Evolutionary conservation across 257 asterid genomes (phyloP).

Genomic region (Solanum clarkiae): DNA sequence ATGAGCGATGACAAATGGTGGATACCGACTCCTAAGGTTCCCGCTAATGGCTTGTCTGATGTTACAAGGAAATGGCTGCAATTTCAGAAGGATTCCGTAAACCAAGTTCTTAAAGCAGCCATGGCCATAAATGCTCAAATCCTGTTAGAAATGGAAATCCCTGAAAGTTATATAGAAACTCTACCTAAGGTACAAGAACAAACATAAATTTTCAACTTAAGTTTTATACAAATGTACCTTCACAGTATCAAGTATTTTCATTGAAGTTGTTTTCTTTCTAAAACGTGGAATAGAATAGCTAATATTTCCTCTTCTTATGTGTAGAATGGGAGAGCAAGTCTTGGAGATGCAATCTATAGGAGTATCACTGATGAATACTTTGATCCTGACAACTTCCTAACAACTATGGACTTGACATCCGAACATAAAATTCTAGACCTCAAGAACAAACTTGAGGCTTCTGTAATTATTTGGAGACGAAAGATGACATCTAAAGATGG

Average conservation of each 20-base stretch:
- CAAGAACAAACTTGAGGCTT: constrained; percentile 57
- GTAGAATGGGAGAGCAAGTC: constrained; percentile 63
- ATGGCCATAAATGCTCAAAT: constrained; percentile 84
- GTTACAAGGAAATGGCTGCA: constrained; percentile 66
- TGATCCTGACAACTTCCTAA: constrained; percentile 48
- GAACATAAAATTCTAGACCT: constrained; percentile 65
- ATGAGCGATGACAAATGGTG: constrained; percentile 75
- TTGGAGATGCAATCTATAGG: constrained; percentile 57
- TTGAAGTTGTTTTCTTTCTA: neutral
- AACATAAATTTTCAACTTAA: neutral
- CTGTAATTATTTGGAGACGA: constrained; percentile 59
- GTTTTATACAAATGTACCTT: neutral
- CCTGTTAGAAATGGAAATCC: constrained; percentile 65
- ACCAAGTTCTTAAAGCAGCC: constrained; percentile 88
- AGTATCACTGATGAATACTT: constrained; percentile 59
- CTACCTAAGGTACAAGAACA: constrained; percentile 65
- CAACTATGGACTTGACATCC: constrained; percentile 32
- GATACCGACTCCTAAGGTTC: constrained; percentile 84
- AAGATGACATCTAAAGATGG: constrained; percentile 49
- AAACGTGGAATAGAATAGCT: neutral
- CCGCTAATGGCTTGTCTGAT: constrained; percentile 63
- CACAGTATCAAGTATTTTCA: neutral
- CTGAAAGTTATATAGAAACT: constrained; percentile 69
- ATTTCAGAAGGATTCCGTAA: constrained; percentile 70
- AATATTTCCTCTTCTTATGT: neutral